A percentile compares a stretch with the other conserved stretches of the same genome.
These are phyloP conservation scores for Rhodotorula sp. DNA, from an alignment of 1,284 basidiomycete species.

Conservation along the genomic window DNA sequence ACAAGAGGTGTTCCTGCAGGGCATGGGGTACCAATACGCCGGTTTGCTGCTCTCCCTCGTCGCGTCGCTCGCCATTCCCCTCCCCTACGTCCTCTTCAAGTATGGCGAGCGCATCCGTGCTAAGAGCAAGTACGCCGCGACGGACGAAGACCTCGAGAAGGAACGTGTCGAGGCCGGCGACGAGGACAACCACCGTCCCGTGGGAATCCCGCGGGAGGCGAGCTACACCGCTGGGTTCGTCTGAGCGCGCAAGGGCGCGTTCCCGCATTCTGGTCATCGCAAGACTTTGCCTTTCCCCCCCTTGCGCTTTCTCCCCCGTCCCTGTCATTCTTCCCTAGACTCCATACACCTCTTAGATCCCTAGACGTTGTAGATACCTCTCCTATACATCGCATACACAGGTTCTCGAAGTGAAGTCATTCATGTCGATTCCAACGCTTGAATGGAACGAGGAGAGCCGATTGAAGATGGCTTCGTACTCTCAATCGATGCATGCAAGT, in stretches of 20 bases:
- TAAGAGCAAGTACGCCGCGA: conserved; percentile 27
- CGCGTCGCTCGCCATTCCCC: conserved; percentile 18
- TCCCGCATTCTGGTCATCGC: neutral
- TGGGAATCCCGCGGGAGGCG: conserved; percentile 4
- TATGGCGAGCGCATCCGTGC: conserved; percentile 30
- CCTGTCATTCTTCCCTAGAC: neutral
- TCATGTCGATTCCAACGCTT: too few species aligned
- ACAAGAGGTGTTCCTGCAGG: neutral
- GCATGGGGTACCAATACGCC: conserved; percentile 43
- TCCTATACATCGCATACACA: neutral
- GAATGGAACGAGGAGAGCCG: too few species aligned
- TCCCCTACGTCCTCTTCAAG: conserved; percentile 32
- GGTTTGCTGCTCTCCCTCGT: conserved; percentile 36
- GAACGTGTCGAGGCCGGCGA: conserved; percentile 3
- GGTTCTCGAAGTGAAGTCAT: too few species aligned
- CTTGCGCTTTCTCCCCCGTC: neutral
- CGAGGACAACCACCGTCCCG: conserved; percentile 8
- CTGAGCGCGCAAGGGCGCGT: neutral
- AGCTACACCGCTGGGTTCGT: neutral
- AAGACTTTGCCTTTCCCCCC: neutral
- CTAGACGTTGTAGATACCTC: neutral
- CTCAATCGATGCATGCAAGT: too few species aligned
- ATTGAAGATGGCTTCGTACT: too few species aligned
- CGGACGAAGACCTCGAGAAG: conserved; percentile 18
- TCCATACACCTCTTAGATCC: neutral